Evolutionary conservation across 164 flowering plant species (phyloP).

Genomic region (Vitis amurensis): DNA sequence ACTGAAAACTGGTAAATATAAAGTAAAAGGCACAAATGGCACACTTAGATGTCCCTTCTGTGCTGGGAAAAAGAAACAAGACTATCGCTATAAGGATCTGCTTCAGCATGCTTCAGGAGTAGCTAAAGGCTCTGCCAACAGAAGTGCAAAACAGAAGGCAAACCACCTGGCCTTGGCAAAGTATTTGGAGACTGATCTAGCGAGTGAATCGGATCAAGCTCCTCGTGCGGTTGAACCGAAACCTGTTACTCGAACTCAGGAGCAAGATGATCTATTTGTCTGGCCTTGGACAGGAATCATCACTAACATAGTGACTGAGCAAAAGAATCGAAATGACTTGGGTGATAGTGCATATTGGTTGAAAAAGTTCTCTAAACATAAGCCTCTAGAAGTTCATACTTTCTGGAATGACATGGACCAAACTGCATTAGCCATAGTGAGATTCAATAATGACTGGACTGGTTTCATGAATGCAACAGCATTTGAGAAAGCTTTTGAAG

Average conservation of each 20-base stretch:
- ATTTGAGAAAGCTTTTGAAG: slow-evolving; percentile 56
- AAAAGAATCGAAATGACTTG: slow-evolving; percentile 13
- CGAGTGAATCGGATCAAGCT: slow-evolving; percentile 26
- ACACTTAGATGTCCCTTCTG: slow-evolving; percentile 84
- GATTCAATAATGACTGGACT: slow-evolving; percentile 48
- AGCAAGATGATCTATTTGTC: slow-evolving; percentile 46
- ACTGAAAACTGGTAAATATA: slow-evolving; percentile 41
- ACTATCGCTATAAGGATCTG: slow-evolving; percentile 71
- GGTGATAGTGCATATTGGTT: slow-evolving; percentile 35
- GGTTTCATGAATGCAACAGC: slow-evolving; percentile 55
- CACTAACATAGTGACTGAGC: slow-evolving; percentile 33
- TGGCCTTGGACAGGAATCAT: slow-evolving; percentile 83
- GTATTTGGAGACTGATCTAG: slow-evolving; percentile 56
- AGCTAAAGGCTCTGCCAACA: slow-evolving; percentile 63
- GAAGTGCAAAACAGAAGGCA: slow-evolving; percentile 66
- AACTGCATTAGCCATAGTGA: slow-evolving; percentile 34
- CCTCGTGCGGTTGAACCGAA: slow-evolving; percentile 21
- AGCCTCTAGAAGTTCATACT: slow-evolving; percentile 39
- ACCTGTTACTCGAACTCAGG: slow-evolving; percentile 24
- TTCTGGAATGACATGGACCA: slow-evolving; percentile 31
- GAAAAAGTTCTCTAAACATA: slow-evolving; percentile 40
- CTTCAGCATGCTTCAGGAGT: slow-evolving; percentile 84
- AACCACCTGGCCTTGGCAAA: slow-evolving; percentile 79
- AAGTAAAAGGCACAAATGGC: slow-evolving; percentile 46
- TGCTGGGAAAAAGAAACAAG: slow-evolving; percentile 85